A percentile compares a stretch with the other conserved stretches of the same genome.
Evolutionary conservation across 768 basidiomycete genomes (phyloP).

Genomic region (Punctularia strigosozonata): DNA sequence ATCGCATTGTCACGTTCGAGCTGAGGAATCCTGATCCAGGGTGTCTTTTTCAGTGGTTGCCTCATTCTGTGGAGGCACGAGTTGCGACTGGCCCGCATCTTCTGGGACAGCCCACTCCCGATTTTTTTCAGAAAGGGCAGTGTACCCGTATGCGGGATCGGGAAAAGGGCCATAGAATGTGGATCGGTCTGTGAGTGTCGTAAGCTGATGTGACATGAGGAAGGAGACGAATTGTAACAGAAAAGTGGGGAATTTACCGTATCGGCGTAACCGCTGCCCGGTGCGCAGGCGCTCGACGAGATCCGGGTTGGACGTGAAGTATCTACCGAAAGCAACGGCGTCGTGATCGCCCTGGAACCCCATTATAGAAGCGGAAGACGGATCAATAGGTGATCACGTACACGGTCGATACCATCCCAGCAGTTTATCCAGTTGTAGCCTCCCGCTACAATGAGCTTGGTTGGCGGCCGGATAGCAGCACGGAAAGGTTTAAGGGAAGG

Average conservation of each 20-base stretch:
- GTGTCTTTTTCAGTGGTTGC: too few relatives aligned
- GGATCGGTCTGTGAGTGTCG: neutral
- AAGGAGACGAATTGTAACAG: too few relatives aligned
- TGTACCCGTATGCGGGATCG: neutral
- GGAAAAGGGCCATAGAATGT: neutral
- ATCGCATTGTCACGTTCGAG: too few relatives aligned
- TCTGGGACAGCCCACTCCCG: neutral
- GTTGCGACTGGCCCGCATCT: neutral
- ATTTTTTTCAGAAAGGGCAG: neutral
- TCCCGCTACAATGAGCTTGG: neutral
- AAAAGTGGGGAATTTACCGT: neutral
- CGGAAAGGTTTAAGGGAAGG: neutral
- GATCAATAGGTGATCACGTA: neutral
- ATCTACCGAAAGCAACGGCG: neutral
- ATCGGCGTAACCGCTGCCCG: neutral
- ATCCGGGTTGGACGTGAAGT: neutral
- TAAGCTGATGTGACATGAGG: neutral
- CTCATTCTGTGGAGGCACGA: too few relatives aligned
- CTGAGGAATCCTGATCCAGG: too few relatives aligned
- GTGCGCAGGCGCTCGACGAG: neutral
- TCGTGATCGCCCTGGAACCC: neutral
- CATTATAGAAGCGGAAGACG: neutral
- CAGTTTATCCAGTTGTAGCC: neutral
- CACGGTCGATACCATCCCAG: conserved; percentile 1
- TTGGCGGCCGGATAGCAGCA: neutral